Evolutionary conservation across 2,329 filamentous ascomycete species (phyloP).

Genomic region (Fusarium dimerum): DNA sequence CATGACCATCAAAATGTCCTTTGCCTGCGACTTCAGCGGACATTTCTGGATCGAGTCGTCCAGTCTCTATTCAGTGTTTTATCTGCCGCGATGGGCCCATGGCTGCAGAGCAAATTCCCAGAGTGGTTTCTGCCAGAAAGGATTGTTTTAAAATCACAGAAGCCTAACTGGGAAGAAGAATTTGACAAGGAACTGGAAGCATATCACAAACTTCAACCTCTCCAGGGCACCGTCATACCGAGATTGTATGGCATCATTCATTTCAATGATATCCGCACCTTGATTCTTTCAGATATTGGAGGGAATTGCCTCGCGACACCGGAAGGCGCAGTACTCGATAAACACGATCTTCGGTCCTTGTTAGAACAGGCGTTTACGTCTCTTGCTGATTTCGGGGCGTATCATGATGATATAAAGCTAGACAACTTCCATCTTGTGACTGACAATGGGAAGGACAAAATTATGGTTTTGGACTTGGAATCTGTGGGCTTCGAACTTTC

Average conservation of each 20-base stretch:
- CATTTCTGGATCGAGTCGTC: background rate
- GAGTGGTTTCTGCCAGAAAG: constrained; percentile 20
- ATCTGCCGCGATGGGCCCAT: background rate
- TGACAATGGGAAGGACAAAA: constrained; percentile 9
- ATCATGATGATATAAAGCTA: constrained; percentile 24
- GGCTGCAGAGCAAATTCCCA: background rate
- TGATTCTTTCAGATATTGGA: constrained; percentile 28
- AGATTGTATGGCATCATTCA: constrained; percentile 19
- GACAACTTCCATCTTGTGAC: constrained; percentile 25
- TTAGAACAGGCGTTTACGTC: constrained; percentile 4
- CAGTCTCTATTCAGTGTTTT: background rate
- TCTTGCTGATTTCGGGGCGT: constrained; percentile 15
- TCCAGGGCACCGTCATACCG: constrained; percentile 28
- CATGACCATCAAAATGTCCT: background rate
- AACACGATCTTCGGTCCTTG: constrained; percentile 4
- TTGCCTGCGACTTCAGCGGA: background rate
- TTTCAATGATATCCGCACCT: constrained; percentile 18
- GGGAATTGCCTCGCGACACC: constrained; percentile 18
- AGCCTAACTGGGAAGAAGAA: constrained; percentile 29
- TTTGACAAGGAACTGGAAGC: constrained; percentile 25
- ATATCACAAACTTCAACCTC: constrained; percentile 19
- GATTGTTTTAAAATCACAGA: constrained; percentile 26
- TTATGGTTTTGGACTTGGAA: constrained; percentile 24
- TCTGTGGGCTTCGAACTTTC: constrained; percentile 7
- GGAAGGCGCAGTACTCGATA: constrained; percentile 17